Base-by-base conservation (phyloP, 768 basidiomycete genomes). In the Cyclocybe aegerita region DNA sequence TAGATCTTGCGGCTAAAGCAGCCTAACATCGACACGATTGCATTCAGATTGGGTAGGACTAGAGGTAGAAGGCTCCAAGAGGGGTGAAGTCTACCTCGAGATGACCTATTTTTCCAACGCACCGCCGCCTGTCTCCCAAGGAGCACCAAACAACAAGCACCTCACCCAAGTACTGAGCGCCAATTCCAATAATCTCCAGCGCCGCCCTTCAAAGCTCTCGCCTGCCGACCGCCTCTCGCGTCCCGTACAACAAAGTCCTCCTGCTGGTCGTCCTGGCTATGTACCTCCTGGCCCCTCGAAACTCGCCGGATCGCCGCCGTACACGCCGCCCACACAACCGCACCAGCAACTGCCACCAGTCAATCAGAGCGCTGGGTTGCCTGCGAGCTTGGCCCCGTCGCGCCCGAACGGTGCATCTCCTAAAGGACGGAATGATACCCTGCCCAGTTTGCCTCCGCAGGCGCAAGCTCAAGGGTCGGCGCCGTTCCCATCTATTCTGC, bases 21-120 rank as follows among this genome's bases (percentile, higher is more conserved):
- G 23, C 5, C 23, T 23, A 23, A 23, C 23, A 23, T 23, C 23
- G 23, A 5, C 8, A 43, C 31, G 11, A 34, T 7, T 33, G 33
- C 30, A 34, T 15, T 33, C 48, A 70, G 69, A 74, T 40, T 74
- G 72, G 71, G 65, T 75, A 2, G 55, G 60, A 32, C 56, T 73
- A 12, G 60, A 65, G 32, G 52, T 69, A 34, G 60, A 68, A 41
- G 84, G 82, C 2, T 78, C 82, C 7, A 74, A 82, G 46, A 83
- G 90, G 16, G 95, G 95, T 5, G 91, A 97, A 47, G 56, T 96
- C 8, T 97, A 90, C 64, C 77, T 97, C 11, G 95, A 98, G 66
- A 88, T 97, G 83, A 98, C 95, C 1, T 98, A 85, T 72, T 98
- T 83, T 67, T 80, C 92, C 3, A 83, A 86, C 48, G 79, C 76